Evolutionary conservation across 2,329 filamentous ascomycete species (phyloP).

Genomic region (Cladophialophora immunda): DNA sequence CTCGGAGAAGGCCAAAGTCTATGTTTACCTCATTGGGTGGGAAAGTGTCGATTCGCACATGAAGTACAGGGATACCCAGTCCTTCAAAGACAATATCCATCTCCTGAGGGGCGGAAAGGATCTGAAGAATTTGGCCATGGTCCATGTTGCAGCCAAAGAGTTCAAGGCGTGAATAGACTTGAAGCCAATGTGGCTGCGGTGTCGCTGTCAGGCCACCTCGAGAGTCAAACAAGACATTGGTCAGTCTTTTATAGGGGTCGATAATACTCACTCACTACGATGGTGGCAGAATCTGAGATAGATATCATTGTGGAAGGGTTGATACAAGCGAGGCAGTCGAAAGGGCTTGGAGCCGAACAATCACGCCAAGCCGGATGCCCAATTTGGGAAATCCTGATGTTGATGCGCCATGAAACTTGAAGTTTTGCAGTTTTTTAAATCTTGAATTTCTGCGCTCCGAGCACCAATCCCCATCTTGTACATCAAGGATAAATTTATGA

Average conservation of each 20-base stretch:
- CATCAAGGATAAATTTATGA: neutral
- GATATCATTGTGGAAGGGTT: neutral
- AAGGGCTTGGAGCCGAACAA: no score
- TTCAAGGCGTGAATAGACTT: conserved; percentile 9
- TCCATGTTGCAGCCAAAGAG: conserved; percentile 36
- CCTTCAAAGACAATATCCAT: conserved; percentile 48
- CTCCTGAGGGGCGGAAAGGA: conserved; percentile 39
- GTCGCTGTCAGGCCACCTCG: neutral
- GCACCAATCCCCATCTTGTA: neutral
- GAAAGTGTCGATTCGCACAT: conserved; percentile 50
- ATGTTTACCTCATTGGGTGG: conserved; percentile 50
- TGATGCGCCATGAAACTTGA: no score
- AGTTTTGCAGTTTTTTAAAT: no score
- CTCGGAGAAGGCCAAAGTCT: conserved; percentile 42
- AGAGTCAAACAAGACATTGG: no score
- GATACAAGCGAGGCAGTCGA: neutral
- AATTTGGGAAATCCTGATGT: neutral
- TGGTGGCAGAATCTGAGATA: neutral
- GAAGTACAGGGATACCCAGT: conserved; percentile 47
- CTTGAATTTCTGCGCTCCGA: neutral
- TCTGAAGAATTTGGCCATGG: conserved; percentile 36
- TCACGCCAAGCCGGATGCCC: neutral
- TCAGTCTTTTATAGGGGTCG: no score
- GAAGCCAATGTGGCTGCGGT: neutral
- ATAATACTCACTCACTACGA: neutral